Evolutionary conservation across 495 filamentous ascomycete species (phyloP).

Genomic region (Penicillium riverlandense): DNA sequence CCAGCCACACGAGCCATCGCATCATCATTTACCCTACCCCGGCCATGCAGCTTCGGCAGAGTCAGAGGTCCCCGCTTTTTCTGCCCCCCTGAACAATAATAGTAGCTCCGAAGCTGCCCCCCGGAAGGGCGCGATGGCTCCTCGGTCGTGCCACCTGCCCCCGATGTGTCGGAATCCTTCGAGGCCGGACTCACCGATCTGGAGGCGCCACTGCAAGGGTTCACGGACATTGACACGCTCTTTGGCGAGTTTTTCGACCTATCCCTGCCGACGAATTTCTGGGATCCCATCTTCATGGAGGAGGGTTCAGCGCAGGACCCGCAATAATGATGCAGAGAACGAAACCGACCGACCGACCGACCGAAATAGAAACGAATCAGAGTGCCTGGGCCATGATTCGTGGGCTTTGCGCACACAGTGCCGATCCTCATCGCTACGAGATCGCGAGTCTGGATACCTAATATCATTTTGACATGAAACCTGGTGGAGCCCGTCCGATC

Average conservation of each 20-base stretch:
- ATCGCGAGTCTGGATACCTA: too few relatives aligned
- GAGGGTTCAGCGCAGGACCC: constrained; percentile 1
- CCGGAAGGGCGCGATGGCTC: neutral
- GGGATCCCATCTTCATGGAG: constrained; percentile 34
- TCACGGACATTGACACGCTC: constrained; percentile 33
- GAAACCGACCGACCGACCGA: neutral
- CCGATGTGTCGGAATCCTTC: neutral
- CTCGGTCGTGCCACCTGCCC: neutral
- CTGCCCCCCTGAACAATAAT: too few relatives aligned
- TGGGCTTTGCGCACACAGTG: too few relatives aligned
- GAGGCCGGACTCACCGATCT: neutral
- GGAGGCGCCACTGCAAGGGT: constrained; percentile 12
- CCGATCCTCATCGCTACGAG: too few relatives aligned
- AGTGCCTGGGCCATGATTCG: neutral
- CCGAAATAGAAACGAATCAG: neutral
- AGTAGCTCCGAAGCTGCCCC: too few relatives aligned
- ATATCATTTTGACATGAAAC: too few relatives aligned
- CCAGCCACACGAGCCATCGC: neutral
- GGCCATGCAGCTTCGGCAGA: too few relatives aligned
- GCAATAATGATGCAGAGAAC: neutral
- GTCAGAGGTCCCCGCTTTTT: too few relatives aligned
- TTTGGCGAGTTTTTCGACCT: constrained; percentile 37
- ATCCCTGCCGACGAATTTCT: constrained; percentile 35
- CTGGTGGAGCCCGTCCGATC: too few relatives aligned
- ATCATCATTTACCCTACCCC: too few relatives aligned